Evolutionary conservation across 257 asterid genomes (phyloP), one percentile per base, ranked within the genome.

Genomic region (Primulina tabacum): DNA sequence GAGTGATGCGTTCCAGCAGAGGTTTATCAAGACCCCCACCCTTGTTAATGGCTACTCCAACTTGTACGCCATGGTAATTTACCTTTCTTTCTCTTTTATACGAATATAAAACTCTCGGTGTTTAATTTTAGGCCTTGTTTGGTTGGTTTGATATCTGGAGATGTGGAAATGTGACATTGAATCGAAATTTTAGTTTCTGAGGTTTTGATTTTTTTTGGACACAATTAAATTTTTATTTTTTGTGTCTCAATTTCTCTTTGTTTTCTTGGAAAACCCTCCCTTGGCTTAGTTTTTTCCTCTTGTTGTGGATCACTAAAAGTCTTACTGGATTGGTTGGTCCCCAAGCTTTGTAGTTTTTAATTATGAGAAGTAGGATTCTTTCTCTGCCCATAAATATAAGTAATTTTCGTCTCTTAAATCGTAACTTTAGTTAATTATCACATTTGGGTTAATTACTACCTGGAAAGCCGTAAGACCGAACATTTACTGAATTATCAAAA

Each of bases 1-100:
- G 30, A 90, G 98, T 80, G 98, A 92, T 75, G 97, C 97, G 33
- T 92, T 93, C 60, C 99, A 93, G 75, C 99, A 93, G 72, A 83
- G 76, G 75, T 89, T 93, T 80, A 90, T 97, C 71, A 93, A 90
- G 86, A 64, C 78, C 65, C 99, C 97, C n/a, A 84, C 92, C 37
- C 96, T 93, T 30, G 96, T 93, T 71, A 87, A 83, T 80, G 97
- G 99, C 69, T 93, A 90, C 88, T 63, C 89, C 75, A 93, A 93
- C 79, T 84, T 93, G 83, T 93, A 86, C 79, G 99, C 99, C 47
- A 93, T 93, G 99, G 99, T 93, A 87, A 50, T 8, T 64, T 3
- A 59, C 9, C 30, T 57, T 65, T 57, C 11, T 1, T 8, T 20
- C 38, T 17, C 26, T 11, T 63, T 26, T 2, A 6, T 2, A 2